Conservation (phyloP, 345 rosid species). For the Salix viminalis region DNA sequence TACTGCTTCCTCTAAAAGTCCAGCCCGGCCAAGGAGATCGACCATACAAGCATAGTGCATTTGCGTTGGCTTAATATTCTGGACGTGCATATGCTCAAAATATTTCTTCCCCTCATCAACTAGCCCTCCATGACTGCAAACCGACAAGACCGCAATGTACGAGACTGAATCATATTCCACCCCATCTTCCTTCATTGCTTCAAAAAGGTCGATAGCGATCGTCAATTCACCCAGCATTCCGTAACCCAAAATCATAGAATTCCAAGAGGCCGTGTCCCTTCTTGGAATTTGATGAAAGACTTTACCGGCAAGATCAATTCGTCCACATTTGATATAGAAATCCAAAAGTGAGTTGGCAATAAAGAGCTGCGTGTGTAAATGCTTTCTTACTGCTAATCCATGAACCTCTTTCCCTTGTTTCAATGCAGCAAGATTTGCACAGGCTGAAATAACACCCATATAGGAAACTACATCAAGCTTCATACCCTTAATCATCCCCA, state of each 20-base stretch:
- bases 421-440: constrained; percentile 40
- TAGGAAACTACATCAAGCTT: constrained; percentile 55
- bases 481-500: constrained; percentile 39
- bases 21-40: constrained; percentile 53
- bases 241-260: constrained; percentile 42
- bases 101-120: constrained; percentile 41
- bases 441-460: constrained; percentile 53
- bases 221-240: constrained; percentile 45
- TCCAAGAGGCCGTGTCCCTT: constrained; percentile 50
- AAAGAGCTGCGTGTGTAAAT: constrained; percentile 37
- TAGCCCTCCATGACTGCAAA: constrained; percentile 50
- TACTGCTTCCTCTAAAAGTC: constrained; percentile 38
- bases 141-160: constrained; percentile 43
- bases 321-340: constrained; percentile 43
- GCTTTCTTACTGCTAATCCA: constrained; percentile 34
- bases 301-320: constrained; percentile 35
- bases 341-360: constrained; percentile 50
- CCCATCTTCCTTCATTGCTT: constrained; percentile 40
- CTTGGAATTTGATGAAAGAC: constrained; percentile 31
- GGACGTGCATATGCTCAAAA: constrained; percentile 35
- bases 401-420: constrained; percentile 52
- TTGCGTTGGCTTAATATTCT: constrained; percentile 28
- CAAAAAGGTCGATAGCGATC: constrained; percentile 35
- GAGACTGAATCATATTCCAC: constrained; percentile 40
- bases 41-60: constrained; percentile 57